Percentiles rank a stretch among this genome's conserved stretches.
These are phyloP conservation scores for Kingdonia uniflora DNA, from an alignment of 164 flowering plant genomes.

Conservation along the genomic window DNA sequence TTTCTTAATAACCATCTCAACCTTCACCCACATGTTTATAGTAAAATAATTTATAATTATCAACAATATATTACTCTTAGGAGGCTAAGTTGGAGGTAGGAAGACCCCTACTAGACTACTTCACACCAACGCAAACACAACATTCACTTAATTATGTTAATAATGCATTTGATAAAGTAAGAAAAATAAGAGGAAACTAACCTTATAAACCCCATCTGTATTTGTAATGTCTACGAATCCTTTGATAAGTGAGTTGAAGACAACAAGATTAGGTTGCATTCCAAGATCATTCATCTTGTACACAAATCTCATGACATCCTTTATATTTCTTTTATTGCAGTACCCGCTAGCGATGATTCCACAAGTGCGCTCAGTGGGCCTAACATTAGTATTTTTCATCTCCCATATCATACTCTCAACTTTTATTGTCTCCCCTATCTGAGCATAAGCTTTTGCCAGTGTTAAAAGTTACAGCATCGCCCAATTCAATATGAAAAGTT, in stretches of 20 bases:
- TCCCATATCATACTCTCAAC: constrained; percentile 60
- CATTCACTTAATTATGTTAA: too few species aligned
- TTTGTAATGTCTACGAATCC: constrained; percentile 58
- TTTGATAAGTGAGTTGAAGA: constrained; percentile 74
- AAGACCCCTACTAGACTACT: too few species aligned
- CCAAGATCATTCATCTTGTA: constrained; percentile 57
- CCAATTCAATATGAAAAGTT: too few species aligned
- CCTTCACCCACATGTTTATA: too few species aligned
- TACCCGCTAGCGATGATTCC: constrained; percentile 63
- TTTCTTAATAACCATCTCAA: too few species aligned
- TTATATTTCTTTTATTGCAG: constrained; percentile 39
- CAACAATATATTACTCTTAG: too few species aligned
- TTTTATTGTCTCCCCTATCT: constrained; percentile 42
- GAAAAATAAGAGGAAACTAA: constrained; percentile 10
- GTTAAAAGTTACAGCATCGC: constrained; percentile 79
- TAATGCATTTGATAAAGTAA: too few species aligned
- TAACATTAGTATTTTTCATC: constrained; percentile 42
- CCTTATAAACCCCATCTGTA: constrained; percentile 50
- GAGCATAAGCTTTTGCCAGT: constrained; percentile 81
- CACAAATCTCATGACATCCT: constrained; percentile 35
- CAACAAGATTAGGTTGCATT: constrained; percentile 62
- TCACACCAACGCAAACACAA: too few species aligned
- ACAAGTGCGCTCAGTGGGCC: constrained; percentile 77
- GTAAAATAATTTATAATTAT: too few species aligned
- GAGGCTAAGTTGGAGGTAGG: too few species aligned